These are phyloP conservation scores for Tardiomyces blankii DNA, from an alignment of 1,139 yeast species.

Conservation along the genomic window DNA sequence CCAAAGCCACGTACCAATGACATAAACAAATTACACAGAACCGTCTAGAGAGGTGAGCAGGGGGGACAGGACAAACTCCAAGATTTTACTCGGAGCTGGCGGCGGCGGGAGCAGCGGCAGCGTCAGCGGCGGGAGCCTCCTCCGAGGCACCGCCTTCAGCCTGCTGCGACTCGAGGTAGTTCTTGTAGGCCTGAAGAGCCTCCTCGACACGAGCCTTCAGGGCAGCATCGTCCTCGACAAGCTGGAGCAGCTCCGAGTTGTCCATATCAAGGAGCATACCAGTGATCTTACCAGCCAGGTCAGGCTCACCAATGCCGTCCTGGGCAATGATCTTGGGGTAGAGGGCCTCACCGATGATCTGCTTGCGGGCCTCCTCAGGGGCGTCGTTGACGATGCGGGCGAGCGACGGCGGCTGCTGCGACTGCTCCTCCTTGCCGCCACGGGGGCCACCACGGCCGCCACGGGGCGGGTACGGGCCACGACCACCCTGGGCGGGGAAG, in stretches of 20 bases:
- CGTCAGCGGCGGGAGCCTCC: not conserved
- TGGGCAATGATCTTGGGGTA: slow-evolving; percentile 90
- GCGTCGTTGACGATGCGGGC: slow-evolving; percentile 25
- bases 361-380: slow-evolving; percentile 81
- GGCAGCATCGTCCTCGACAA: slow-evolving; percentile 74
- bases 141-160: slow-evolving; percentile 6
- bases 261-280: slow-evolving; percentile 98
- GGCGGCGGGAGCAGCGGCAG: not conserved
- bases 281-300: slow-evolving; percentile 97
- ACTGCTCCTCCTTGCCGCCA: slow-evolving; percentile 14
- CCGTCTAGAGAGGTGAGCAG: not conserved
- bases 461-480: slow-evolving; percentile 11
- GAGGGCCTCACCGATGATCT: slow-evolving; percentile 94
- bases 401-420: slow-evolving; percentile 13
- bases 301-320: slow-evolving; percentile 74
- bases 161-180: slow-evolving; percentile 23
- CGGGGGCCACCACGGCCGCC: slow-evolving; percentile 15
- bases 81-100: not conserved
- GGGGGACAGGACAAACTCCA: not conserved
- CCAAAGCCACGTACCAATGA: slow-evolving; percentile 1
- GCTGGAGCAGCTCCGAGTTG: slow-evolving; percentile 78
- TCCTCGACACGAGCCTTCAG: slow-evolving; percentile 90
- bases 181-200: slow-evolving; percentile 67
- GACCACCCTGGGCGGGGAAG: slow-evolving; percentile 35
- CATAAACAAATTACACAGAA: not conserved